A percentile compares a stretch with the other conserved stretches of the same genome.
Conservation (phyloP, 2,329 filamentous ascomycete genomes). For the Xylariaceae sp. region DNA sequence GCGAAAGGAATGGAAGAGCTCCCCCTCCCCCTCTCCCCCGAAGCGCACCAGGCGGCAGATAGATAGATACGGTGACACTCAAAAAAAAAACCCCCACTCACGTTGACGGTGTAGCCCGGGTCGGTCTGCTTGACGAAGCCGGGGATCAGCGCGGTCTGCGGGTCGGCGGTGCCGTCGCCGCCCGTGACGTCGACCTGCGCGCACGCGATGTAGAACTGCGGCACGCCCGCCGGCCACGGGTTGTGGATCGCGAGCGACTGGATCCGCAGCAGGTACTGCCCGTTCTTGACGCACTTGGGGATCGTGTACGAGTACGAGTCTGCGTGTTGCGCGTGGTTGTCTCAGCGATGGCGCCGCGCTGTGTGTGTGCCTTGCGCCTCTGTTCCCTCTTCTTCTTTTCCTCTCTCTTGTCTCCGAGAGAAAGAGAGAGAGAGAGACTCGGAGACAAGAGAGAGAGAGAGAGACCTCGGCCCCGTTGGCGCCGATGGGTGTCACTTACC, state of each 20-base stretch:
- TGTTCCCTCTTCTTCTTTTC: too few species aligned
- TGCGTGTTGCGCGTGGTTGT: constrained; percentile 7
- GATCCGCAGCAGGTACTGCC: constrained; percentile 52
- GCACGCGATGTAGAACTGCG: constrained; percentile 41
- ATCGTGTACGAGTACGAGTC: constrained; percentile 34
- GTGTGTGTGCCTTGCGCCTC: too few species aligned
- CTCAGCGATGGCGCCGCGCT: too few species aligned
- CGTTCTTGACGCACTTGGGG: constrained; percentile 44
- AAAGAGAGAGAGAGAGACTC: background rate
- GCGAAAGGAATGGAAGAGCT: too few species aligned
- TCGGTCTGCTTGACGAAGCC: constrained; percentile 11
- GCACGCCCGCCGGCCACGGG: constrained; percentile 34
- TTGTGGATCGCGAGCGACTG: constrained; percentile 57
- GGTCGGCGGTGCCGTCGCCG: constrained; percentile 25
- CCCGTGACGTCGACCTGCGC: constrained; percentile 39
- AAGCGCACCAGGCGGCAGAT: too few species aligned
- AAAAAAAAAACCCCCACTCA: constrained; percentile 8
- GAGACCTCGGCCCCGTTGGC: too few species aligned
- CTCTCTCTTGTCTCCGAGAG: too few species aligned
- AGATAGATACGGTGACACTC: too few species aligned
- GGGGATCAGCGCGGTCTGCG: constrained; percentile 19
- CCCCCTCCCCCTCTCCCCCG: too few species aligned
- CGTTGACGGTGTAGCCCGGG: constrained; percentile 14
- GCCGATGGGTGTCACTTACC: constrained; percentile 19
- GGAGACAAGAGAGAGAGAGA: background rate